These are phyloP conservation scores for Scedosporium apiospermum DNA, from an alignment of 2,329 filamentous ascomycete species.

Conservation along the genomic window DNA sequence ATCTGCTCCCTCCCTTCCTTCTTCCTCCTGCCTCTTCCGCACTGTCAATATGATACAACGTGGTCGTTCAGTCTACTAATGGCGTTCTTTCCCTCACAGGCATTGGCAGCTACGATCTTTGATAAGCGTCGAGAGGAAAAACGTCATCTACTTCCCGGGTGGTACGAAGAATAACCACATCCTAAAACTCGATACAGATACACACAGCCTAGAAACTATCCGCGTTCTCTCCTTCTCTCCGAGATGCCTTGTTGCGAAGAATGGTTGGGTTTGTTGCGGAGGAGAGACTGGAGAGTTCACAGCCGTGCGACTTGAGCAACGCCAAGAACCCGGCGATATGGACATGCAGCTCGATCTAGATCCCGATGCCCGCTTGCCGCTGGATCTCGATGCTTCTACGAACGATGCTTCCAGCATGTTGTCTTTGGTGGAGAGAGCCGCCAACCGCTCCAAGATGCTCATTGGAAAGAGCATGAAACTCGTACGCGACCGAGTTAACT, in stretches of 20 bases:
- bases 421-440: slow-evolving; percentile 26
- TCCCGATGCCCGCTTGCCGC: slow-evolving; percentile 21
- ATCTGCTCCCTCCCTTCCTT: slow-evolving; percentile 9
- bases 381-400: slow-evolving; percentile 20
- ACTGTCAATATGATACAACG: background rate
- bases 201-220: slow-evolving; percentile 62
- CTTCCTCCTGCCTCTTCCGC: background rate
- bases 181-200: slow-evolving; percentile 59
- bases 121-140: slow-evolving; percentile 68
- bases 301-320: slow-evolving; percentile 52
- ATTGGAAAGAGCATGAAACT: slow-evolving; percentile 42
- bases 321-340: slow-evolving; percentile 19
- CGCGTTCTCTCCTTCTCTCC: slow-evolving; percentile 63
- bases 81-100: slow-evolving; percentile 28
- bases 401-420: slow-evolving; percentile 21
- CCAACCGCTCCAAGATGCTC: slow-evolving; percentile 12
- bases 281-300: slow-evolving; percentile 84
- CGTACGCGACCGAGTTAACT: slow-evolving; percentile 54
- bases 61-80: background rate
- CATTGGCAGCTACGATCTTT: slow-evolving; percentile 88
- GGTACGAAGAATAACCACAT: slow-evolving; percentile 56
- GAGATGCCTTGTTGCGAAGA: slow-evolving; percentile 77
- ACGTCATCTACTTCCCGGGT: slow-evolving; percentile 78
- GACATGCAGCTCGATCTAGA: slow-evolving; percentile 21
- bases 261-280: slow-evolving; percentile 85